A percentile compares a stretch with the other conserved stretches of the same genome.
Conservation (phyloP, 129 eudicot species). For the Kitagawia praeruptora region DNA sequence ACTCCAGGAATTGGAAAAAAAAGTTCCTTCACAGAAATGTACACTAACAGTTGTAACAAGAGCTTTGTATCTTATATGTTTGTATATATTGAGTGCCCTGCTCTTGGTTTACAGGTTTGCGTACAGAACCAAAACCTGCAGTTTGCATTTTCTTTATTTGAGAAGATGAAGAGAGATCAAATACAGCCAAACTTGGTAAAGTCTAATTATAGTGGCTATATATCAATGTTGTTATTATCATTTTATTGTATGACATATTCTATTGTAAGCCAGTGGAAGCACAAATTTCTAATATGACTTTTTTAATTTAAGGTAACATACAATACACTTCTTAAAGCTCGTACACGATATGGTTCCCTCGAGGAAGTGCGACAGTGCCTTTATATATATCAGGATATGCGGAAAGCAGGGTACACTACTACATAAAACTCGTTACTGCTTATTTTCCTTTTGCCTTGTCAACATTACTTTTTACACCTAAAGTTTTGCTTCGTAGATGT, state of each 20-base stretch:
- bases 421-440: not conserved
- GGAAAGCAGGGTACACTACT: slow-evolving; percentile 72
- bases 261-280: not conserved
- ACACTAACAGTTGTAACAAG: not conserved
- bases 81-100: slow-evolving; percentile 9
- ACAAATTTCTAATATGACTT: not conserved
- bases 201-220: slow-evolving; percentile 8
- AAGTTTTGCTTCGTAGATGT: not conserved
- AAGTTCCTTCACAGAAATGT: not conserved
- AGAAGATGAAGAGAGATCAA: slow-evolving; percentile 70
- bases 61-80: not conserved
- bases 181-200: slow-evolving; percentile 80
- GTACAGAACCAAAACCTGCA: slow-evolving; percentile 47
- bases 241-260: not conserved
- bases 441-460: not conserved
- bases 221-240: slow-evolving; percentile 8
- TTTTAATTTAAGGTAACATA: slow-evolving; percentile 69
- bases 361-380: slow-evolving; percentile 85
- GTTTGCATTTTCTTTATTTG: slow-evolving; percentile 63
- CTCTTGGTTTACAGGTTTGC: slow-evolving; percentile 54
- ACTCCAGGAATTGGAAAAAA: not conserved
- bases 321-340: slow-evolving; percentile 86
- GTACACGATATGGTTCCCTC: slow-evolving; percentile 67
- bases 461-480: not conserved
- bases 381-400: slow-evolving; percentile 80